Evolutionary conservation across 1,284 basidiomycete genomes (phyloP), one percentile per base, ranked within the genome.

Genomic region (Testicularia cyperi): DNA sequence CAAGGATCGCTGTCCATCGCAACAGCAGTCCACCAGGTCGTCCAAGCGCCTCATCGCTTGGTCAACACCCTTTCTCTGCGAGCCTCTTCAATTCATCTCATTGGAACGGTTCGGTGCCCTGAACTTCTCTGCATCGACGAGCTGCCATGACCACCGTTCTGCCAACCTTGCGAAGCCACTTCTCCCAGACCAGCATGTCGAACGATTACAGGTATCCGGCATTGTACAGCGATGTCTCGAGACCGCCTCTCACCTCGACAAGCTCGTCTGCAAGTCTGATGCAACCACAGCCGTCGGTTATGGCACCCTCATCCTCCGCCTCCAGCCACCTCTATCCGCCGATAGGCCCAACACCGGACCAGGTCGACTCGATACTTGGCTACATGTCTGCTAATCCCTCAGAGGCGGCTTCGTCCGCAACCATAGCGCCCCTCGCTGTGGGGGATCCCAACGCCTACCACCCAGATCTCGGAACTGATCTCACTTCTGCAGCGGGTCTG

Each of bases 111-210:
- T n/a, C n/a, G n/a, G n/a, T n/a, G n/a, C n/a, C n/a, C 22, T 19
- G n/a, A 5, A 18, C 34, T 37, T 29, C 4, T n/a, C 18, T 16
- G 30, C 33, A 15, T 14, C 15, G 6, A 41, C 35, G 20, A 40
- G 45, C 56, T 51, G 51, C 44, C 16, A 62, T 62, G 58, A 56
- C 52, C 35, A 56, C 52, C 26, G 47, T 55, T 33, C 38, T 62
- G 25, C 13, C 58, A 28, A 62, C 38, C 52, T 35, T 45, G 56
- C 56, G 49, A 38, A 60, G 45, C 46, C 56, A 60, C 39, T 60
- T 60, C 31, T 29, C 45, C 24, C 45, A 49, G 37, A 23, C 42
- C 31, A 43, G 49, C 51, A 60, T 60, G 56, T 60, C 56, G 32
- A 60, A 60, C 45, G 49, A 54, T 32, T 31, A 40, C 33, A 51